Evolutionary conservation across 108 stramenopile genomes (phyloP).

Genomic region (Nitzschia putrida): DNA sequence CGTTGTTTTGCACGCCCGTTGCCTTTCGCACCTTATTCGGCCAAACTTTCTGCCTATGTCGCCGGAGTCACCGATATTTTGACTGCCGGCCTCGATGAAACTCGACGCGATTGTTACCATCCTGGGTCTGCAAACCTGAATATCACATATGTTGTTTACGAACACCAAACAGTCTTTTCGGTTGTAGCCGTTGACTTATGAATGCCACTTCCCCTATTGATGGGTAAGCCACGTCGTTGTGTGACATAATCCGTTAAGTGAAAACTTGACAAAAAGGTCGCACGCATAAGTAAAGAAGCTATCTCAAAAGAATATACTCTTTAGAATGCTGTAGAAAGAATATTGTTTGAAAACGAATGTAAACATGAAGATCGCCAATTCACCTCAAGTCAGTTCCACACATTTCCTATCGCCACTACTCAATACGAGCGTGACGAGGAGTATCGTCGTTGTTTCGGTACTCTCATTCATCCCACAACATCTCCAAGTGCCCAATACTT

Average conservation of each 20-base stretch:
- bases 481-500: conserved; percentile 9
- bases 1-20: no score
- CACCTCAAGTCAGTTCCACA: conserved; percentile 19
- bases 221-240: neutral
- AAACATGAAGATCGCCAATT: conserved; percentile 37
- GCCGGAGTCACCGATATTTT: no score
- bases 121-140: neutral
- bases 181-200: conserved; percentile 14
- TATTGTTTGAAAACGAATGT: conserved; percentile 32
- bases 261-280: conserved; percentile 39
- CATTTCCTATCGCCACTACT: conserved; percentile 4
- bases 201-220: neutral
- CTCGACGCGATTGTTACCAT: no score
- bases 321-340: neutral
- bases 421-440: conserved; percentile 14
- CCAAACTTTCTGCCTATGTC: no score
- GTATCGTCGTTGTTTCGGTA: conserved; percentile 22
- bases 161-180: conserved; percentile 26
- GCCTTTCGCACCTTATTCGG: no score
- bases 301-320: conserved; percentile 17
- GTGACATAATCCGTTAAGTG: conserved; percentile 18
- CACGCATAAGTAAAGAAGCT: conserved; percentile 17
- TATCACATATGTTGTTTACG: neutral
- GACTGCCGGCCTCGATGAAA: no score
- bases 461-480: conserved; percentile 26